phyloP scores from a whole-genome alignment of 176 grass and related monocot genomes.

The Aegilops tauschii region DNA sequence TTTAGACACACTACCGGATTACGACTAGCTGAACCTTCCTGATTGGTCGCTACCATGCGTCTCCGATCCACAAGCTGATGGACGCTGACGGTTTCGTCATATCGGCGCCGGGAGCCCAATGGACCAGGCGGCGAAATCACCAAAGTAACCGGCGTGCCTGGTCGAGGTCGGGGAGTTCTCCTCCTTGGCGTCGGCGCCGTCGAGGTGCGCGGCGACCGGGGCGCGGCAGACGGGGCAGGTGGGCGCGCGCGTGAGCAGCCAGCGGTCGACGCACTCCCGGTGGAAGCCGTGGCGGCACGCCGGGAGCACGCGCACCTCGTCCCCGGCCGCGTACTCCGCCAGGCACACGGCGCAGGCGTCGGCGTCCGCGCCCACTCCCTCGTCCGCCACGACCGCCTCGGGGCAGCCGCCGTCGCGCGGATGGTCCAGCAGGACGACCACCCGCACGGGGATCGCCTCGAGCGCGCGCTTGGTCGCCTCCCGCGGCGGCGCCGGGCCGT shows the following conservation, averaged over 20 bases:
- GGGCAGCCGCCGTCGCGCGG: not conserved
- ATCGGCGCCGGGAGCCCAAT: not conserved
- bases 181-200: not conserved
- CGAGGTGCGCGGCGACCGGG: not conserved
- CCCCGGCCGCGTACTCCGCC: constrained; percentile 33
- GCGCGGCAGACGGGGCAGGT: constrained; percentile 49
- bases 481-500: not conserved
- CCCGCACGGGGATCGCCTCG: constrained; percentile 17
- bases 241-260: constrained; percentile 44
- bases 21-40: not conserved
- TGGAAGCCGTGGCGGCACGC: constrained; percentile 50
- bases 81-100: not conserved
- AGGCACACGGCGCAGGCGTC: constrained; percentile 44
- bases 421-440: not conserved
- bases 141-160: not conserved
- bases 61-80: not conserved
- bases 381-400: not conserved
- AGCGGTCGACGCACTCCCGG: constrained; percentile 50
- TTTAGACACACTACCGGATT: not conserved
- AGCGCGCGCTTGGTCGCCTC: constrained; percentile 20
- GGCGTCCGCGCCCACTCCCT: not conserved
- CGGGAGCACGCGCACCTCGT: constrained; percentile 43
- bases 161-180: not conserved
- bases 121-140: not conserved
- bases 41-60: not conserved